Evolutionary conservation across 2,329 filamentous ascomycete species (phyloP).

Genomic region (Remersonia thermophila): DNA sequence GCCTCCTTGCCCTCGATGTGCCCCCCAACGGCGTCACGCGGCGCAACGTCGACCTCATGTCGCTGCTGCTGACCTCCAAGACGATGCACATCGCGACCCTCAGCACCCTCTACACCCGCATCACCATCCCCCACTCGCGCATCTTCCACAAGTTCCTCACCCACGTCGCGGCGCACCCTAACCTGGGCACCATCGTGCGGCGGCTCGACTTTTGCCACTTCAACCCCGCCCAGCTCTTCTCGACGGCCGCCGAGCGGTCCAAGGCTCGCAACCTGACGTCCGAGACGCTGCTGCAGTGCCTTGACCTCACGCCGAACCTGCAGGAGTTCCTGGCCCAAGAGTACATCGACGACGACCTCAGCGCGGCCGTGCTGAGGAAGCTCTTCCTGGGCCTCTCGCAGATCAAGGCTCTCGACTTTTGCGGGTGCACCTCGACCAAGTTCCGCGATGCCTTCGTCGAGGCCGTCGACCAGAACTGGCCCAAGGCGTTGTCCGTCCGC

Average conservation of each 20-base stretch:
- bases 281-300: constrained; percentile 57
- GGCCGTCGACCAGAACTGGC: constrained; percentile 40
- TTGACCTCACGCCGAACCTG: constrained; percentile 59
- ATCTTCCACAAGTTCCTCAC: constrained; percentile 73
- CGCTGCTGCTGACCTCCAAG: constrained; percentile 63
- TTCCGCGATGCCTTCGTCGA: constrained; percentile 54
- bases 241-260: constrained; percentile 60
- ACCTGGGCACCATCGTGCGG: constrained; percentile 62
- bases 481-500: constrained; percentile 45
- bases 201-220: constrained; percentile 79
- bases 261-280: constrained; percentile 66
- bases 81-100: constrained; percentile 61
- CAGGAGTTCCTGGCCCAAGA: constrained; percentile 72
- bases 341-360: constrained; percentile 65
- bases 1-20: constrained; percentile 60
- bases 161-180: constrained; percentile 53
- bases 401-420: constrained; percentile 62
- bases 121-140: constrained; percentile 70
- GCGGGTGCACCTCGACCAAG: constrained; percentile 54
- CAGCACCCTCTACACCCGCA: constrained; percentile 62
- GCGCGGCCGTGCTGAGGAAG: constrained; percentile 54
- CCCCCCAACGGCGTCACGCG: constrained; percentile 62
- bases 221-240: constrained; percentile 65
- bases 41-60: constrained; percentile 67
- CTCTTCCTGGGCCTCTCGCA: constrained; percentile 54